Conservation (phyloP, 345 rosid species). For the Adansonia digitata region DNA sequence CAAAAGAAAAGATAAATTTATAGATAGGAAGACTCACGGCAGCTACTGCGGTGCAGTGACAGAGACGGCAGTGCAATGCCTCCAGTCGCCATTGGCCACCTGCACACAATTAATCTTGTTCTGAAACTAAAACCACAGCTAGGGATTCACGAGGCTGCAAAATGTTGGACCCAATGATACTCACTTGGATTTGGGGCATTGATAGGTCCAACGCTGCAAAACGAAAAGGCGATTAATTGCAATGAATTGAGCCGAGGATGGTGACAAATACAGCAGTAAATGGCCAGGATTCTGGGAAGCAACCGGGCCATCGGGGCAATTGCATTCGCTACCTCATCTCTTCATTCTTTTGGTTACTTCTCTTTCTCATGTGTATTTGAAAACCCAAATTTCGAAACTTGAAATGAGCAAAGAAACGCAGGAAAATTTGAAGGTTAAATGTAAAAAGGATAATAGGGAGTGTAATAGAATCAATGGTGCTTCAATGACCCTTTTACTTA, state of each 20-base stretch:
- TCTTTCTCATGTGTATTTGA: conserved; percentile 1
- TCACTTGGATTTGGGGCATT: conserved; percentile 30
- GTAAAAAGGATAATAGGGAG: neutral
- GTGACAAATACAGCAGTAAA: conserved; percentile 6
- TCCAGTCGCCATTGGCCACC: conserved; percentile 6
- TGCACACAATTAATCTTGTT: neutral
- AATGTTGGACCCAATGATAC: conserved; percentile 27
- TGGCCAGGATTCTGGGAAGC: conserved; percentile 1
- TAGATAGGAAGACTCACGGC: conserved; percentile 2
- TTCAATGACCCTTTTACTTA: neutral
- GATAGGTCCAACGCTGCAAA: no score
- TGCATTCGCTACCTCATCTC: neutral
- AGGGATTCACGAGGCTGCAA: conserved; percentile 4
- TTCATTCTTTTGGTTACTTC: conserved; percentile 5
- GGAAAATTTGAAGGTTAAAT: neutral
- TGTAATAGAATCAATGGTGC: no score
- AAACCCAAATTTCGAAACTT: neutral
- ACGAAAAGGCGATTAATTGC: no score
- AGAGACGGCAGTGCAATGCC: conserved; percentile 10
- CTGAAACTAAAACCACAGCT: neutral
- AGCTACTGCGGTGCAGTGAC: conserved; percentile 19
- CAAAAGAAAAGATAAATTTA: conserved; percentile 14
- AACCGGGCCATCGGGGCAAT: conserved; percentile 8
- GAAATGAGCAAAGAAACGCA: no score
- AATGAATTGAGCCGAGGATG: conserved; percentile 2